Conservation (phyloP, 768 basidiomycete genomes). For the Leccinum broughii region DNA sequence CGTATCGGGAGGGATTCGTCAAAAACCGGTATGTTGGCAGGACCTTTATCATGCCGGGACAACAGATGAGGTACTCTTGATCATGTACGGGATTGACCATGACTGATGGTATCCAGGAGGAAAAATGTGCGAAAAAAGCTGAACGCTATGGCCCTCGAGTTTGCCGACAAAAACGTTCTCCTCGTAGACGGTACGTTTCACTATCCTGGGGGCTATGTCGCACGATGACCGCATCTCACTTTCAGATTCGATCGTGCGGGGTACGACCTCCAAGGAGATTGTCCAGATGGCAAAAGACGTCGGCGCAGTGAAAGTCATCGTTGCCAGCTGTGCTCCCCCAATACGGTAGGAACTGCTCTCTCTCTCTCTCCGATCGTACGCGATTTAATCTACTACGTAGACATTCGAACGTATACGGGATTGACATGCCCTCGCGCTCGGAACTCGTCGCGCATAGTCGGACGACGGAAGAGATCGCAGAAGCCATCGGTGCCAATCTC, state of each 20-base stretch:
- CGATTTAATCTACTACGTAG: constrained; percentile 37
- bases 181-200: constrained; percentile 82
- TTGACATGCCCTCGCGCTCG: constrained; percentile 96
- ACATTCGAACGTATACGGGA: constrained; percentile 95
- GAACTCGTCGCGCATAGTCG: constrained; percentile 90
- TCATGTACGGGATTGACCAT: background rate
- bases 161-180: constrained; percentile 86
- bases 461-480: constrained; percentile 67
- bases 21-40: constrained; percentile 98
- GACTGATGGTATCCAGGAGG: constrained; percentile 46
- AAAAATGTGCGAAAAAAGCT: constrained; percentile 95
- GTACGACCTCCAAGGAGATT: constrained; percentile 98
- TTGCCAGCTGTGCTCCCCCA: constrained; percentile 96
- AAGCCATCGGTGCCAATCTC: constrained; percentile 89
- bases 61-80: constrained; percentile 74
- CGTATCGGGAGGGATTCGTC: constrained; percentile 97
- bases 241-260: constrained; percentile 95
- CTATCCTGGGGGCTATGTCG: background rate
- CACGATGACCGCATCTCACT: background rate
- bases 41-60: constrained; percentile 99
- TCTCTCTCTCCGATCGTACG: background rate
- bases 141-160: constrained; percentile 98
- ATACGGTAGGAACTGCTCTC: constrained; percentile 60
- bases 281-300: constrained; percentile 99
- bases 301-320: constrained; percentile 92